Evolutionary conservation across 1,139 yeast species (phyloP).

Genomic region (Debaryomyces subglobosus): DNA sequence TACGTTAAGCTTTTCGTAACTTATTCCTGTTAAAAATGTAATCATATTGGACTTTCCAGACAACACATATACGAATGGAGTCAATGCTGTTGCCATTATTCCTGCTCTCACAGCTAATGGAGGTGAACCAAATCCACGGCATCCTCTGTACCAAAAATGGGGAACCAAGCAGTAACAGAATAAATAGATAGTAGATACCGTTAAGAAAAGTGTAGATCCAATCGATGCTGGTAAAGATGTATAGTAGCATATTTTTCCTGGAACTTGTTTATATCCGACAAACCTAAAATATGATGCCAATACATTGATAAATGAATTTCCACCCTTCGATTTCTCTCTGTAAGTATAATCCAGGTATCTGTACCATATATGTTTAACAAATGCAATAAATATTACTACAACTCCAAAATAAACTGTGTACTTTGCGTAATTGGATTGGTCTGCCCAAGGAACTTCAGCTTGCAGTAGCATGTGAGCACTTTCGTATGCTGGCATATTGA

Average conservation of each 20-base stretch:
- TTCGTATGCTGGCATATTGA: slow-evolving; percentile 28
- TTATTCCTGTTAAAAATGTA: slow-evolving; percentile 54
- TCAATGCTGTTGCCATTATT: slow-evolving; percentile 52
- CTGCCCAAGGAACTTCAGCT: slow-evolving; percentile 40
- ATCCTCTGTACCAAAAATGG: slow-evolving; percentile 57
- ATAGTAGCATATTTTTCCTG: slow-evolving; percentile 33
- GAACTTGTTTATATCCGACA: slow-evolving; percentile 53
- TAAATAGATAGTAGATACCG: slow-evolving; percentile 46
- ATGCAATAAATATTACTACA: slow-evolving; percentile 38
- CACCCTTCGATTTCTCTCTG: slow-evolving; percentile 17
- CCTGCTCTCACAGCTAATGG: slow-evolving; percentile 63
- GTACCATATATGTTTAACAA: slow-evolving; percentile 43
- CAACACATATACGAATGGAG: slow-evolving; percentile 54
- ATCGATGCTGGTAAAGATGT: slow-evolving; percentile 56
- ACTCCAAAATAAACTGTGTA: slow-evolving; percentile 50
- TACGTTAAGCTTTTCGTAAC: slow-evolving; percentile 57
- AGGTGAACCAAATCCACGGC: slow-evolving; percentile 65
- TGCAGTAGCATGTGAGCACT: slow-evolving; percentile 35
- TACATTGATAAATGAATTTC: slow-evolving; percentile 29
- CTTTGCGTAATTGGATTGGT: slow-evolving; percentile 44
- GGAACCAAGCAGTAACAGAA: slow-evolving; percentile 51
- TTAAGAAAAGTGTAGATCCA: slow-evolving; percentile 48
- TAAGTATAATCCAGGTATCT: slow-evolving; percentile 36
- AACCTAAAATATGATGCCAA: slow-evolving; percentile 45
- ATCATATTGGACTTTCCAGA: slow-evolving; percentile 58